Conservation (phyloP, 305 asterid genomes). For the Striga hermonthica region DNA sequence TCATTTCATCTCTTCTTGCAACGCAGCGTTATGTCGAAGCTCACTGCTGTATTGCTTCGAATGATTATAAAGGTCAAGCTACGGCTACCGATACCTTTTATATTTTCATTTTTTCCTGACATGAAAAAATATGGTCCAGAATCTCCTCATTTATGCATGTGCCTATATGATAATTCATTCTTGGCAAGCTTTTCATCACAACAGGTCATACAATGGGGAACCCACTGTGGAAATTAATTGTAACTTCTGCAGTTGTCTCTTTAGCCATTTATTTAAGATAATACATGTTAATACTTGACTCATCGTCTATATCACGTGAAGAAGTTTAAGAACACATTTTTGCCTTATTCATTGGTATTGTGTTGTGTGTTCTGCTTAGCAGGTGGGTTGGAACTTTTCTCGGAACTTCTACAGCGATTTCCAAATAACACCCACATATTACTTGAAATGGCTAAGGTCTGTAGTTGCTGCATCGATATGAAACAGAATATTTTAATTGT, state of each 20-base stretch:
- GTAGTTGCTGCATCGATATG: slow-evolving; percentile 26
- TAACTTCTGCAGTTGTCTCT: slow-evolving; percentile 20
- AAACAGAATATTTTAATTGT: slow-evolving; percentile 12
- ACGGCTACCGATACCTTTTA: slow-evolving; percentile 24
- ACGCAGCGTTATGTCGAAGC: slow-evolving; percentile 93
- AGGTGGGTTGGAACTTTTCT: slow-evolving; percentile 88
- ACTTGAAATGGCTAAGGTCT: slow-evolving; percentile 98
- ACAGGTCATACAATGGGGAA: slow-evolving; percentile 1
- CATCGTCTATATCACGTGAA: neutral
- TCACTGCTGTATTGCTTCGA: slow-evolving; percentile 84
- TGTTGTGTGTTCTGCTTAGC: slow-evolving; percentile 35
- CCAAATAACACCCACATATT: slow-evolving; percentile 82
- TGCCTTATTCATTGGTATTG: slow-evolving; percentile 17
- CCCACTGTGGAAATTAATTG: slow-evolving; percentile 15
- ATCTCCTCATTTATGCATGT: slow-evolving; percentile 26
- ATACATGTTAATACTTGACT: slow-evolving; percentile 18
- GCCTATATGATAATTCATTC: neutral
- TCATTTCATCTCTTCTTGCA: slow-evolving; percentile 29
- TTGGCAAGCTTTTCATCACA: slow-evolving; percentile 17
- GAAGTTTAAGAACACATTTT: slow-evolving; percentile 6
- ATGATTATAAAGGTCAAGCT: slow-evolving; percentile 87
- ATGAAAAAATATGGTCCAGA: slow-evolving; percentile 13
- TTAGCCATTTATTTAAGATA: slow-evolving; percentile 19
- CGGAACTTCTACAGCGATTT: slow-evolving; percentile 90
- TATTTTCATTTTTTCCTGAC: slow-evolving; percentile 11